A percentile compares a stretch with the other conserved stretches of the same genome.
Conservation (phyloP, 768 basidiomycete species). For the Gautieria morchelliformis region DNA sequence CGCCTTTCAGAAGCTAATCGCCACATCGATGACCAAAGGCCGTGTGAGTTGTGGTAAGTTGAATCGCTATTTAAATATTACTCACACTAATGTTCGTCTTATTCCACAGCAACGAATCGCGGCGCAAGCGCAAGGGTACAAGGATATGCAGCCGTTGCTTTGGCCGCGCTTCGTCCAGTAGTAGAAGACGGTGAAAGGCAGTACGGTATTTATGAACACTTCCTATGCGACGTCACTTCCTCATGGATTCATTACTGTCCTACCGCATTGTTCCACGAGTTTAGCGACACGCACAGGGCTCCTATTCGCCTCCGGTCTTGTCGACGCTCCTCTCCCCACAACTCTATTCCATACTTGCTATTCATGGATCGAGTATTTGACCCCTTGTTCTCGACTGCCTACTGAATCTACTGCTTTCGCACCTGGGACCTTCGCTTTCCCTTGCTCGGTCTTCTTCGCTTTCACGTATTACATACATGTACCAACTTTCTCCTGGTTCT, state of each 20-base stretch:
- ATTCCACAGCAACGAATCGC: background rate
- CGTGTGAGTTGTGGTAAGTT: background rate
- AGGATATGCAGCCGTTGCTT: background rate
- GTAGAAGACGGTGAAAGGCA: background rate
- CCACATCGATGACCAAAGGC: background rate
- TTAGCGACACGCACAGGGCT: no score
- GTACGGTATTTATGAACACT: background rate
- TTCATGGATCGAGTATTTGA: no score
- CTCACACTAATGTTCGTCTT: background rate
- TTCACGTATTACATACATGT: background rate
- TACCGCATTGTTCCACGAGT: no score
- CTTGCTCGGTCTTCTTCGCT: background rate
- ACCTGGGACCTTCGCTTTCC: background rate
- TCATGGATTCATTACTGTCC: background rate
- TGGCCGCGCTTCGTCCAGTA: background rate
- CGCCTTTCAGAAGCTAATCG: constrained; percentile 3
- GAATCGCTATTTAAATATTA: background rate
- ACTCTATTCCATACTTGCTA: no score
- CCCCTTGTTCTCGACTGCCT: no score
- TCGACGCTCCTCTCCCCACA: no score
- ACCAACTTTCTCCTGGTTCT: background rate
- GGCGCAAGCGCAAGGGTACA: constrained; percentile 3
- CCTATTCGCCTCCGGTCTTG: no score
- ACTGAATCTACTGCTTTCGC: no score
- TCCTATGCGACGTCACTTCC: background rate